Conservation (phyloP, 2,329 filamentous ascomycete species). For the Fusarium tjaetaba region DNA sequence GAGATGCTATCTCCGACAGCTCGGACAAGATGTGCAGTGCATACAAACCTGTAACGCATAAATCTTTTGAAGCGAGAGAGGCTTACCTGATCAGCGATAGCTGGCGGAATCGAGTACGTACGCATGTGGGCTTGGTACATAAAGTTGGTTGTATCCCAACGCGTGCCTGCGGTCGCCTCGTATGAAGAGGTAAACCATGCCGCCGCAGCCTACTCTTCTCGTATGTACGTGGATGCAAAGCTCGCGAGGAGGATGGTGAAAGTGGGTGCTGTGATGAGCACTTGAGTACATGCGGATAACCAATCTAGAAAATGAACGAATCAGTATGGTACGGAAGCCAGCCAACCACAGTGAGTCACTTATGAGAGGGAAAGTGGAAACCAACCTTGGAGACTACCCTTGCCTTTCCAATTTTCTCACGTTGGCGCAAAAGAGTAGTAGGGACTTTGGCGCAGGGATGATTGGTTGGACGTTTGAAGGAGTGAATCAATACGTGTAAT, state of each 20-base stretch:
- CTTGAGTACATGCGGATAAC: conserved; percentile 16
- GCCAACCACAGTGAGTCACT: conserved; percentile 30
- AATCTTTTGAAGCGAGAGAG: not conserved
- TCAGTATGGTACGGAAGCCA: conserved; percentile 21
- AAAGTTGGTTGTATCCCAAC: conserved; percentile 31
- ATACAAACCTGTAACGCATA: conserved; percentile 3
- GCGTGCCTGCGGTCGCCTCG: conserved; percentile 33
- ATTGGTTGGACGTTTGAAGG: conserved; percentile 19
- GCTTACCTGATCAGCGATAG: conserved; percentile 35
- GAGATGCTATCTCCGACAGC: conserved; percentile 22
- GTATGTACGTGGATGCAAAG: conserved; percentile 35
- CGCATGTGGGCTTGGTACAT: conserved; percentile 14
- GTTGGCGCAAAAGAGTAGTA: conserved; percentile 11
- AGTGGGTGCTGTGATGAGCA: conserved; percentile 38
- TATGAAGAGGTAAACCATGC: conserved; percentile 37
- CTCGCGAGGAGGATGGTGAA: conserved; percentile 24
- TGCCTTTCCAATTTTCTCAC: conserved; percentile 25
- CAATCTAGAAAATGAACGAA: conserved; percentile 30
- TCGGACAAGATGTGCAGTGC: conserved; percentile 13
- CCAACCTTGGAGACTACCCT: conserved; percentile 23
- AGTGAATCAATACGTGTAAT: conserved; percentile 29
- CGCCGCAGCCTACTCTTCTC: conserved; percentile 39
- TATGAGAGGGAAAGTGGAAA: conserved; percentile 23
- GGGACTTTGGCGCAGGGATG: conserved; percentile 24
- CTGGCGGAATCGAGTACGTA: conserved; percentile 37